Evolutionary conservation across 345 rosid genomes (phyloP).

Genomic region (Eutrema heterophyllum): DNA sequence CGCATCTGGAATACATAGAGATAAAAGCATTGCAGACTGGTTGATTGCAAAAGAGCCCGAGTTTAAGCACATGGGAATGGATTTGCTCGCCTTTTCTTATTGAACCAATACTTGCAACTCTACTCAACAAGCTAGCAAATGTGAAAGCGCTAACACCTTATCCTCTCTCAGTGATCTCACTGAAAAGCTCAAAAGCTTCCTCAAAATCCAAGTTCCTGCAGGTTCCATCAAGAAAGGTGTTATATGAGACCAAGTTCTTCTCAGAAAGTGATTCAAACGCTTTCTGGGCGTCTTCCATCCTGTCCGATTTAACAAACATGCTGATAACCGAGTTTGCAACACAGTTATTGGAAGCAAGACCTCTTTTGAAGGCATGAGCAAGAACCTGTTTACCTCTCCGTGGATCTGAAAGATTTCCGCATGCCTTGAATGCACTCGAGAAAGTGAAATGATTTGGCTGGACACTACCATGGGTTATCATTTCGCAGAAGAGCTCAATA

Average conservation of each 20-base stretch:
- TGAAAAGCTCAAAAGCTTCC: slow-evolving; percentile 42
- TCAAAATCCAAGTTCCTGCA: slow-evolving; percentile 43
- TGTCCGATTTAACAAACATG: slow-evolving; percentile 56
- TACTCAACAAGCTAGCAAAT: slow-evolving; percentile 65
- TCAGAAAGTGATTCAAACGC: slow-evolving; percentile 58
- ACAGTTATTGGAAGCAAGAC: slow-evolving; percentile 44
- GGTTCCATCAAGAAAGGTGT: slow-evolving; percentile 50
- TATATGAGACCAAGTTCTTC: slow-evolving; percentile 59
- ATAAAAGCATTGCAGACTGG: slow-evolving; percentile 55
- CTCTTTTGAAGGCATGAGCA: slow-evolving; percentile 47
- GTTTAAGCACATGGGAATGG: slow-evolving; percentile 53
- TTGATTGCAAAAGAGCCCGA: slow-evolving; percentile 39
- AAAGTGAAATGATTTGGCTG: slow-evolving; percentile 67
- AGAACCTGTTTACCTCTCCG: slow-evolving; percentile 45
- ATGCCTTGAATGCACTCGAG: slow-evolving; percentile 63
- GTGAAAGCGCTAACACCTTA: slow-evolving; percentile 49
- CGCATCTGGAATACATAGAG: slow-evolving; percentile 74
- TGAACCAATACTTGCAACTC: slow-evolving; percentile 54
- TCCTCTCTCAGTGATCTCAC: slow-evolving; percentile 38
- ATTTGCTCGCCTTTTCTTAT: slow-evolving; percentile 64
- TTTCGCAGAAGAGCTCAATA: slow-evolving; percentile 43
- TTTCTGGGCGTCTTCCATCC: slow-evolving; percentile 56
- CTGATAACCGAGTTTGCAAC: slow-evolving; percentile 70
- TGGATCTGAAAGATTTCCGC: slow-evolving; percentile 46
- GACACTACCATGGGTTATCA: slow-evolving; percentile 42